Evolutionary conservation across 73 alveolate genomes (phyloP), one percentile per base, ranked within the genome.

Genomic region (Paramecium sexaurelia): DNA sequence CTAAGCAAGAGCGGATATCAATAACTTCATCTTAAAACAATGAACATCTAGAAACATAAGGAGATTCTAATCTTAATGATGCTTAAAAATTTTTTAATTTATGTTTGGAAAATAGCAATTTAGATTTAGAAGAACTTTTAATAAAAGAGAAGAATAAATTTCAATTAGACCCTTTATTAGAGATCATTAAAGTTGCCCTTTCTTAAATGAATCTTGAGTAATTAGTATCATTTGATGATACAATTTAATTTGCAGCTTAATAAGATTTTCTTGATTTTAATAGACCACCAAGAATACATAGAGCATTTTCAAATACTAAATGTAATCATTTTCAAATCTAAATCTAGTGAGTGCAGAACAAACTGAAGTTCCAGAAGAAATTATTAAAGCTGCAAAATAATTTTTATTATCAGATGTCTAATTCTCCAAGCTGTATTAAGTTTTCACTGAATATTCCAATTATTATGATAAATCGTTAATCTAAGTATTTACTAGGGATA

Each of bases 41-140:
- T 78, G 90, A 43, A 24, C 51, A 78, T 41, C 55, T 78, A 8
- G 90, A 78, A 29, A 78, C 90, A 2, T 41, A 78, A 78, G 73
- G 90, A 0, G 90, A 78, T 71, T 22, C 55, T 71, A 71, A 71
- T 71, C 19, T 71, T 33, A 71, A 71, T 78, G 90, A 78, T 1
- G 75, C 71, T 19, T 7, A 45, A 39, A 78, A 40, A 45, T 22
- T 41, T 5, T 41, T 41, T 40, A 78, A 37, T 24, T 78, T 41
- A 1, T 20, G 41, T 45, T 24, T 78, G 2, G 90, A 78, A 26
- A 36, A 75, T 40, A 20, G 43, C 29, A 78, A 78, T 78, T 24
- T 40, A 20, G 90, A 78, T 78, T 40, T 78, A 41, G 90, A 78
- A 10, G 90, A 78, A 45, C 26, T 78, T 8, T 40, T 78, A 41